These are phyloP conservation scores for Phlyctochytrium arcticum DNA, from an alignment of 192 early-diverging fungal species.

Conservation along the genomic window DNA sequence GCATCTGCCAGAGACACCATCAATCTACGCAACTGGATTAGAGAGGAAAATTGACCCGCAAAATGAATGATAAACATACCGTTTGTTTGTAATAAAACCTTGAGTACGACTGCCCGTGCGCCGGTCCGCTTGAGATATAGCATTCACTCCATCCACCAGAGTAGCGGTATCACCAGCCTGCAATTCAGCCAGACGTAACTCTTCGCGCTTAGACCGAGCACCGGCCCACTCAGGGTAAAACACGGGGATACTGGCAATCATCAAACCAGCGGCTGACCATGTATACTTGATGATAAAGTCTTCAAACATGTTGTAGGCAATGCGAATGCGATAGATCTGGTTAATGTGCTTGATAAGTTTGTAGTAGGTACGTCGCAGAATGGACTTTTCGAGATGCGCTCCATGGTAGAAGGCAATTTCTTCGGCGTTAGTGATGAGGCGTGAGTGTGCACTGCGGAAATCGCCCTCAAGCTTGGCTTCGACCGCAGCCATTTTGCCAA, in stretches of 20 bases:
- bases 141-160: conserved; percentile 49
- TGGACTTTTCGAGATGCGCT: conserved; percentile 71
- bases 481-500: conserved; percentile 89
- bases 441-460: conserved; percentile 92
- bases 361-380: conserved; percentile 43
- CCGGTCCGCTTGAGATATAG: conserved; percentile 24
- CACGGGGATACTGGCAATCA: conserved; percentile 81
- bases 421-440: conserved; percentile 93
- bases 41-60: not conserved
- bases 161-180: conserved; percentile 37
- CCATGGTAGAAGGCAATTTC: conserved; percentile 93
- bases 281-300: conserved; percentile 97
- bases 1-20: conserved; percentile 89
- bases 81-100: conserved; percentile 86
- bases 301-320: conserved; percentile 58
- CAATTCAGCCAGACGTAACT: conserved; percentile 23
- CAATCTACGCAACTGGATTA: conserved; percentile 54
- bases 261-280: conserved; percentile 88
- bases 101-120: conserved; percentile 64
- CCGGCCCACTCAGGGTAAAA: conserved; percentile 54
- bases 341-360: conserved; percentile 52
- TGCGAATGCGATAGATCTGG: conserved; percentile 48
- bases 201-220: conserved; percentile 18
- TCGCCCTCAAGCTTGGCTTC: conserved; percentile 89
- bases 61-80: conserved; percentile 11